Conservation (phyloP, 1,284 basidiomycete species). For the Coniferiporia weirii region DNA sequence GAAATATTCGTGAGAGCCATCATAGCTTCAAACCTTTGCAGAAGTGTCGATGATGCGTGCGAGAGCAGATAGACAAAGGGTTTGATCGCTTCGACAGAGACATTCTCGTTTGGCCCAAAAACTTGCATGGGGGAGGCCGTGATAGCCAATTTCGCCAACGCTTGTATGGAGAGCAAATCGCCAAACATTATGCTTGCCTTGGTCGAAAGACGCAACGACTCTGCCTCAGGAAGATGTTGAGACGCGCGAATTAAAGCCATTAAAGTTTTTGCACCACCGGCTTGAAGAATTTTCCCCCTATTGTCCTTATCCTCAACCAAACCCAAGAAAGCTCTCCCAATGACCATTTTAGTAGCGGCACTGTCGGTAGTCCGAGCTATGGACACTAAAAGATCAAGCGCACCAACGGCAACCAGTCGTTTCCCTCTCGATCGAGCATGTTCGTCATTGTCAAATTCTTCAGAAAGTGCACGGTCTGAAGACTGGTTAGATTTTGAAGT, state of each 20-base stretch:
- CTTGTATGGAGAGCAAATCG: conserved; percentile 74
- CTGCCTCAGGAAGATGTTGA: conserved; percentile 25
- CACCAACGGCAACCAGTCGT: conserved; percentile 54
- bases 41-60: conserved; percentile 58
- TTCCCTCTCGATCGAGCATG: conserved; percentile 58
- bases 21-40: conserved; percentile 88
- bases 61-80: conserved; percentile 72
- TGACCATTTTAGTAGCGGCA: conserved; percentile 43
- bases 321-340: conserved; percentile 58
- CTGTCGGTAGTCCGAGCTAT: conserved; percentile 54
- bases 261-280: conserved; percentile 77
- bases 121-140: conserved; percentile 86
- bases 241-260: conserved; percentile 50
- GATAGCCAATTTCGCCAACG: conserved; percentile 89
- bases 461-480: conserved; percentile 17
- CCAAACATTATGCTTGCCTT: conserved; percentile 35
- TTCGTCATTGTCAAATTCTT: conserved; percentile 49
- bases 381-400: conserved; percentile 55
- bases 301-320: conserved; percentile 74
- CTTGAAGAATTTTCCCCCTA: conserved; percentile 76
- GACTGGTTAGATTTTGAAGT: conserved; percentile 28
- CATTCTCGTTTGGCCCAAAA: conserved; percentile 77
- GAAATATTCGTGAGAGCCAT: conserved; percentile 97
- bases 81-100: conserved; percentile 74
- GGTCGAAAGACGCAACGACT: conserved; percentile 22